phyloP scores from a whole-genome alignment of 805 yeast genomes.

The Peterozyma toletana region DNA sequence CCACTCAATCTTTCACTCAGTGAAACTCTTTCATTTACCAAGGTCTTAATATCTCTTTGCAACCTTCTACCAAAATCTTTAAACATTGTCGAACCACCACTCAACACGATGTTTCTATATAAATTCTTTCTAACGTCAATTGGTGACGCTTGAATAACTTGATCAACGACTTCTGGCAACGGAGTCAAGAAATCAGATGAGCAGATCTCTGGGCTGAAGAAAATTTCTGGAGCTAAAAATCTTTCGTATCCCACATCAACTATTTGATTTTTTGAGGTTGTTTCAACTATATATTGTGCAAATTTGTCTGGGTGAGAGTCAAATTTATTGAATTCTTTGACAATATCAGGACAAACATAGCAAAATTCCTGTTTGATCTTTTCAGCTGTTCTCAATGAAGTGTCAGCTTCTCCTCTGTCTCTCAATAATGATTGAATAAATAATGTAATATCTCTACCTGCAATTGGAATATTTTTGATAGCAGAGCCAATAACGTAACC shows the following conservation, averaged over 20 bases:
- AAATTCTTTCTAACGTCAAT: slow-evolving; percentile 97
- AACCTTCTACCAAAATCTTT: slow-evolving; percentile 96
- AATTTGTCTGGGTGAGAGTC: slow-evolving; percentile 92
- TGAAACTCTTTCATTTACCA: slow-evolving; percentile 85
- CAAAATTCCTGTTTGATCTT: slow-evolving; percentile 94
- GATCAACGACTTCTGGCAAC: slow-evolving; percentile 91
- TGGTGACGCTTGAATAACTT: slow-evolving; percentile 90
- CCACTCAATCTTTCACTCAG: slow-evolving; percentile 72
- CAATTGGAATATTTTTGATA: slow-evolving; percentile 94
- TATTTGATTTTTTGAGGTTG: slow-evolving; percentile 50
- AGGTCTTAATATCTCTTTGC: slow-evolving; percentile 84
- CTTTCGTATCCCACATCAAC: slow-evolving; percentile 98
- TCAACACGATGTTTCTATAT: slow-evolving; percentile 89
- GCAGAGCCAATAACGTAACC: slow-evolving; percentile 98
- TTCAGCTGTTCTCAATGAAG: slow-evolving; percentile 93
- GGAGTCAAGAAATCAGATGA: slow-evolving; percentile 94
- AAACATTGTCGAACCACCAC: slow-evolving; percentile 99
- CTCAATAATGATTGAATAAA: slow-evolving; percentile 90
- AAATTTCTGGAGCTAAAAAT: slow-evolving; percentile 97
- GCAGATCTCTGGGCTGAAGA: slow-evolving; percentile 96
- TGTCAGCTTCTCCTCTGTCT: slow-evolving; percentile 94
- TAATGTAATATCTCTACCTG: slow-evolving; percentile 95
- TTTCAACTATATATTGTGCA: slow-evolving; percentile 87
- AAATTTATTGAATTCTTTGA: slow-evolving; percentile 89
- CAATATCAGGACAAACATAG: slow-evolving; percentile 96